These are phyloP conservation scores for Aureobasidium pullulans DNA, from an alignment of 2,329 filamentous ascomycete species.

Conservation along the genomic window DNA sequence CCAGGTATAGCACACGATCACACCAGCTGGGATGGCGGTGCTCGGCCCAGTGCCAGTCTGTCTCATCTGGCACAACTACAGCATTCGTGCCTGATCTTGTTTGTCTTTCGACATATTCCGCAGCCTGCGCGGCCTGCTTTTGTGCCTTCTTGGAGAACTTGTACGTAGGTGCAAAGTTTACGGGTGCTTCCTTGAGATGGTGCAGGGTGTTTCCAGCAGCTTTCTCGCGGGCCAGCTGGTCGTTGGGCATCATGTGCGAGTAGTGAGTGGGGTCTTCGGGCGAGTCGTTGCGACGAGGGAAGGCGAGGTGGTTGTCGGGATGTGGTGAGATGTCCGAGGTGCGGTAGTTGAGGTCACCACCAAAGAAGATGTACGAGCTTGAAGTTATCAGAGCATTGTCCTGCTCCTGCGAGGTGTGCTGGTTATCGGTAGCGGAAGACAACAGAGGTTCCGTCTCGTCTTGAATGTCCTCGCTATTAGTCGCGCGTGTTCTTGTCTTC, in stretches of 20 bases:
- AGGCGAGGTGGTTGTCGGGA: slow-evolving; percentile 47
- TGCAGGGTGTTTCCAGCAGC: slow-evolving; percentile 65
- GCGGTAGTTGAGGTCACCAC: slow-evolving; percentile 92
- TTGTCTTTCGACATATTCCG: slow-evolving; percentile 5
- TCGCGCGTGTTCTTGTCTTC: slow-evolving; percentile 15
- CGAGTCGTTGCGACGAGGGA: slow-evolving; percentile 54
- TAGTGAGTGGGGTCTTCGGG: slow-evolving; percentile 53
- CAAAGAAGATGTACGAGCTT: slow-evolving; percentile 64
- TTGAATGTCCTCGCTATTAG: slow-evolving; percentile 1
- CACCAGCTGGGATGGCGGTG: slow-evolving; percentile 92
- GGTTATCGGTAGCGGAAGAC: slow-evolving; percentile 29
- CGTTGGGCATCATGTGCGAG: slow-evolving; percentile 61
- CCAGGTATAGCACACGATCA: slow-evolving; percentile 75
- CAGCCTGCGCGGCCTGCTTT: slow-evolving; percentile 22
- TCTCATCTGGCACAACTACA: slow-evolving; percentile 20
- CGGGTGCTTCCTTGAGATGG: slow-evolving; percentile 63
- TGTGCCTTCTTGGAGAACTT: slow-evolving; percentile 59
- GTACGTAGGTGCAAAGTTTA: slow-evolving; percentile 86
- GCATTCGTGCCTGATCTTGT: slow-evolving; percentile 7
- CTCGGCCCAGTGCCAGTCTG: slow-evolving; percentile 63
- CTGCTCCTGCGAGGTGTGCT: slow-evolving; percentile 29
- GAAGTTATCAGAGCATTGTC: neutral
- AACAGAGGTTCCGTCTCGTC: slow-evolving; percentile 25
- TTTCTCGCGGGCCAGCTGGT: slow-evolving; percentile 73
- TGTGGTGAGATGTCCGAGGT: slow-evolving; percentile 55